Evolutionary conservation across 768 basidiomycete species (phyloP).

Genomic region (Boletus insuetus): DNA sequence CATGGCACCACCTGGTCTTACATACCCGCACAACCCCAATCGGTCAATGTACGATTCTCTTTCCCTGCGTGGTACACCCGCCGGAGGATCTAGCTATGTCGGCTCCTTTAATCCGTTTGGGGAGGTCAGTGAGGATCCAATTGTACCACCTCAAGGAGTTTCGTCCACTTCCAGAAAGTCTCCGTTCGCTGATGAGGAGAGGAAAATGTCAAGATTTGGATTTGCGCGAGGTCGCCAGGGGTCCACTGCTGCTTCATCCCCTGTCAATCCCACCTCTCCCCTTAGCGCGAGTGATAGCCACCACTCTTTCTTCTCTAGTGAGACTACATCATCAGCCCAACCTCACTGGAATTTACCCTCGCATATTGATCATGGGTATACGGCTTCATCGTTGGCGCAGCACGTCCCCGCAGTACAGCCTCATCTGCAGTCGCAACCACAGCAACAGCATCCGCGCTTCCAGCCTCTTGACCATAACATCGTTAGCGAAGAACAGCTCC

Average conservation of each 20-base stretch:
- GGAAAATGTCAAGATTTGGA: constrained; percentile 77
- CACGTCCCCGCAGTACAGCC: constrained; percentile 39
- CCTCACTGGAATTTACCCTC: constrained; percentile 45
- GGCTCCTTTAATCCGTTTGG: constrained; percentile 84
- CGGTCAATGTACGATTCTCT: constrained; percentile 59
- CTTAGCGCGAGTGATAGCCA: constrained; percentile 49
- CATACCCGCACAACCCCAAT: constrained; percentile 45
- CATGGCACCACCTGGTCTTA: constrained; percentile 52
- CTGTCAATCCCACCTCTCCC: constrained; percentile 55
- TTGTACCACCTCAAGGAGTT: constrained; percentile 27
- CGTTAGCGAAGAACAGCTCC: constrained; percentile 73
- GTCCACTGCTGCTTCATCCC: constrained; percentile 57
- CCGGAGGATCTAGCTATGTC: constrained; percentile 52
- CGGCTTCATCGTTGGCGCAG: constrained; percentile 48
- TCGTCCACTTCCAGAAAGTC: constrained; percentile 36
- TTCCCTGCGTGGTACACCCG: constrained; percentile 37
- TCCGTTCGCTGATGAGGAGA: constrained; percentile 52
- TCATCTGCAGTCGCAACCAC: constrained; percentile 35
- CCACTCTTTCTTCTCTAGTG: constrained; percentile 46
- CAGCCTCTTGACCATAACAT: constrained; percentile 52
- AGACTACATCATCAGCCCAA: constrained; percentile 36
- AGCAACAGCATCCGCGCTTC: constrained; percentile 41
- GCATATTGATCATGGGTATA: constrained; percentile 42
- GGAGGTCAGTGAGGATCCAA: constrained; percentile 51
- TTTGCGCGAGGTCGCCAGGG: constrained; percentile 73